These are phyloP conservation scores for Phialophora verrucosa DNA, from an alignment of 2,329 filamentous ascomycete genomes.

Conservation along the genomic window DNA sequence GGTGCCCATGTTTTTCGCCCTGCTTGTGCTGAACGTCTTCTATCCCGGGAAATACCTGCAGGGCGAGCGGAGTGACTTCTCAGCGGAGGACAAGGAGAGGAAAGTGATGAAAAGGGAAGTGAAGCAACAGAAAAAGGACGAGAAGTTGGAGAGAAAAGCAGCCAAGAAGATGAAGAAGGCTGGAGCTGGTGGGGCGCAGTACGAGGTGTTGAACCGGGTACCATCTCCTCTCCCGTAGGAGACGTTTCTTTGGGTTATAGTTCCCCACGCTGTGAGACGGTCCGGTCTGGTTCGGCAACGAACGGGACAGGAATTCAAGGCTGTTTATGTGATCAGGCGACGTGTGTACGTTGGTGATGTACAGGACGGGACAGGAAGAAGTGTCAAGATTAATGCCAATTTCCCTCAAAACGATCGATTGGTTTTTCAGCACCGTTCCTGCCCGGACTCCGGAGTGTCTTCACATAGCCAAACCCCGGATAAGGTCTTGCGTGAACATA, in stretches of 20 bases:
- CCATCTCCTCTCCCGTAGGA: background rate
- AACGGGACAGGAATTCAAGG: too few relatives aligned
- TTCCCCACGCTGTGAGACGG: too few relatives aligned
- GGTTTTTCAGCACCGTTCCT: too few relatives aligned
- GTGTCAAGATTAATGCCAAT: too few relatives aligned
- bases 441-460: too few relatives aligned
- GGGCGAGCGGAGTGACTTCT: constrained; percentile 57
- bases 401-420: too few relatives aligned
- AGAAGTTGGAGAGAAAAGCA: constrained; percentile 40
- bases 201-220: background rate
- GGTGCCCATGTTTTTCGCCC: constrained; percentile 48
- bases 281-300: too few relatives aligned
- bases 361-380: too few relatives aligned
- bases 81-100: constrained; percentile 50
- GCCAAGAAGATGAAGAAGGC: constrained; percentile 15
- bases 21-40: constrained; percentile 46
- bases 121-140: constrained; percentile 42
- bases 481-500: too few relatives aligned
- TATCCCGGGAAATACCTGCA: constrained; percentile 48
- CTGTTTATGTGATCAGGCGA: too few relatives aligned
- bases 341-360: too few relatives aligned
- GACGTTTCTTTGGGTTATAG: background rate
- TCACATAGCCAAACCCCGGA: too few relatives aligned
- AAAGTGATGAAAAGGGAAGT: constrained; percentile 46
- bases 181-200: background rate